Conservation (phyloP, 2,329 filamentous ascomycete genomes). For the Zymoseptoria brevis region DNA sequence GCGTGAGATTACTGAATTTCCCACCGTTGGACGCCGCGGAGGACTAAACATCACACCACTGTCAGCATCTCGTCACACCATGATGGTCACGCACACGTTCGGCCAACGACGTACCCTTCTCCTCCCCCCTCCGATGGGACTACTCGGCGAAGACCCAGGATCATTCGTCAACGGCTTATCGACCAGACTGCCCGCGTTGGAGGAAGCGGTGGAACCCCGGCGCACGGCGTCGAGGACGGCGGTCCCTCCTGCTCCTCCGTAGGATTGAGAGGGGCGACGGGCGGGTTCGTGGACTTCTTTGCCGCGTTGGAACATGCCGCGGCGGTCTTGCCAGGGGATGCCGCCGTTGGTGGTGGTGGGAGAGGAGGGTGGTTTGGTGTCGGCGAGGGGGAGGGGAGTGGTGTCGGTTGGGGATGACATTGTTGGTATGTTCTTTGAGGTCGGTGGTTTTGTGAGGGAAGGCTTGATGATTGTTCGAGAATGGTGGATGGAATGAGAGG, state of each 20-base stretch:
- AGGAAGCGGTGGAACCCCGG: constrained; percentile 19
- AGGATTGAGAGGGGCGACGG: constrained; percentile 7
- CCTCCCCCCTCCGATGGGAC: background rate
- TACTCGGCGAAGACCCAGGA: constrained; percentile 5
- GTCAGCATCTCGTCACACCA: background rate
- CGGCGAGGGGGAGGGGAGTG: background rate
- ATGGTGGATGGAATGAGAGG: background rate
- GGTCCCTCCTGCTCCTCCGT: background rate
- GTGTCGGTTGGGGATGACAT: background rate
- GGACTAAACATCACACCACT: background rate
- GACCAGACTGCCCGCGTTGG: constrained; percentile 11
- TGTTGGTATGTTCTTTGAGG: background rate
- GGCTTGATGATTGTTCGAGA: background rate
- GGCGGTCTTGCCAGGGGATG: constrained; percentile 24
- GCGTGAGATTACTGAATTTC: constrained; percentile 11
- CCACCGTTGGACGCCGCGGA: background rate
- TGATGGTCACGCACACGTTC: too few species aligned
- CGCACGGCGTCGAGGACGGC: constrained; percentile 23
- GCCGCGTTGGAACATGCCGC: constrained; percentile 28
- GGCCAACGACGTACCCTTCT: background rate
- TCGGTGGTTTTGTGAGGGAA: background rate
- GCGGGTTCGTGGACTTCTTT: constrained; percentile 27
- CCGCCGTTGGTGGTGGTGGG: background rate
- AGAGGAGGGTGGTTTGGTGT: background rate
- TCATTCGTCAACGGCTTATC: constrained; percentile 23